Percentiles rank a stretch among this genome's conserved stretches.
These are phyloP conservation scores for Bocquillonia castaneifolia DNA, from an alignment of 441 rosid species.

Conservation along the genomic window DNA sequence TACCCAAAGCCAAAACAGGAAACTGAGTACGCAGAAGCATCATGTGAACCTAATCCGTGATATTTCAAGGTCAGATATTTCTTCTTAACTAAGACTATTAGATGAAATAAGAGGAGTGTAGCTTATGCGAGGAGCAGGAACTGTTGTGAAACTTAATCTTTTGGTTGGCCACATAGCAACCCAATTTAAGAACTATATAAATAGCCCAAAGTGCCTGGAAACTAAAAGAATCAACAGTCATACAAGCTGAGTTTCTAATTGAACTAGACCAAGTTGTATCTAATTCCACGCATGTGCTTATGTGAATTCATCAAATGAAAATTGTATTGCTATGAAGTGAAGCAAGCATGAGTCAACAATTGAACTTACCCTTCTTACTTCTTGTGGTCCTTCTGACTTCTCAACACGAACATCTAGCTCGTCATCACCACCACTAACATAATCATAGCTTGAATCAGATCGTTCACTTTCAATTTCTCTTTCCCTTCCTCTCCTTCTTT, in stretches of 20 bases:
- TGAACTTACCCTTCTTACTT: conserved; percentile 60
- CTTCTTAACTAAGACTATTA: background rate
- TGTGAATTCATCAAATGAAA: background rate
- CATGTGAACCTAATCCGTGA: too few species aligned
- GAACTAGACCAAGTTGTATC: background rate
- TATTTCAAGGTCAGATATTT: background rate
- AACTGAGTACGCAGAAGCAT: background rate
- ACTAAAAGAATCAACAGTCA: background rate
- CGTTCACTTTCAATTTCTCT: conserved; percentile 38
- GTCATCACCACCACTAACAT: conserved; percentile 31
- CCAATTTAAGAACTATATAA: background rate
- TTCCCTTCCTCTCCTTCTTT: conserved; percentile 36
- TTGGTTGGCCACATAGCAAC: background rate
- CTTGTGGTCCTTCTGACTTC: conserved; percentile 31
- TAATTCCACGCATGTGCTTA: background rate
- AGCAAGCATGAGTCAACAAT: conserved; percentile 3
- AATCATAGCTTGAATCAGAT: conserved; percentile 45
- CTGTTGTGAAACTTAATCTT: background rate
- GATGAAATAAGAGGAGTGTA: background rate
- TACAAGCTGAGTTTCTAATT: background rate
- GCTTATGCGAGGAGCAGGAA: background rate
- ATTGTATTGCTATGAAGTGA: background rate
- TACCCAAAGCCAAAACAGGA: background rate
- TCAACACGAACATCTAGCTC: conserved; percentile 27
- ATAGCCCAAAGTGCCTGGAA: background rate